Base-by-base conservation (phyloP, 2,329 filamentous ascomycete genomes). In the Hyphodiscus sp. region DNA sequence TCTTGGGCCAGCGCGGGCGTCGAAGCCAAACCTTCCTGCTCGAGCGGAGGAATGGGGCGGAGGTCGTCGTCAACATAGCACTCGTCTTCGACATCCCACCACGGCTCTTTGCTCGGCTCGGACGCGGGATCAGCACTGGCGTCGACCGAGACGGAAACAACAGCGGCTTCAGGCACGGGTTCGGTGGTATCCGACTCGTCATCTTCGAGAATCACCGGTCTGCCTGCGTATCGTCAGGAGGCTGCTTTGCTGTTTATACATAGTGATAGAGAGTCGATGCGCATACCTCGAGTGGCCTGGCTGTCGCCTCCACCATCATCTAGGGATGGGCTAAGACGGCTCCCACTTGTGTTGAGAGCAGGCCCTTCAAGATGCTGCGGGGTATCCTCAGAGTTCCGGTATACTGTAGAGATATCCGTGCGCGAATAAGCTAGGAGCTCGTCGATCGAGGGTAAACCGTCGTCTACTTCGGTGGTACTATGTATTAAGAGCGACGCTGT, bases 41-140 rank as follows among this genome's bases (percentile, higher is more conserved):
- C 41, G 15, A 43, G 19, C 19, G 41, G 41, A 43, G 41, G 41
- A 43, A 47, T n/a, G 49, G 29, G 29, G 50, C 20, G 30, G 23
- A 52, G 46, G 41, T 52, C 26, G 13, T 52, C 26, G 41, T 51
- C 30, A 51, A 51, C 49, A 33, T 38, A 51, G 23, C 41, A 45
- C 23, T 19, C 46, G 33, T 55, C 42, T 49, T 52, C 50, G 46
- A 55, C 30, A 38, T 50, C 30, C 43, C 42, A 55, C 41, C 41
- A 52, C 50, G 6, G 13, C 47, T 45, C 49, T 30, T 47, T 45
- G 45, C 26, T 50, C 41, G n/a, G 45, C 41, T 52, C 45, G 20
- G 7, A 33, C 7, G 29, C 29, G 29, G 29, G 29, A 33, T 33
- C 29, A 13, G 29, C 29, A 13, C 29, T 13, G 13, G 13, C 29